Percentiles rank a stretch among this genome's conserved stretches.
These are phyloP conservation scores for Penicillium sclerotigenum DNA, from an alignment of 2,329 filamentous ascomycete species.

Conservation along the genomic window DNA sequence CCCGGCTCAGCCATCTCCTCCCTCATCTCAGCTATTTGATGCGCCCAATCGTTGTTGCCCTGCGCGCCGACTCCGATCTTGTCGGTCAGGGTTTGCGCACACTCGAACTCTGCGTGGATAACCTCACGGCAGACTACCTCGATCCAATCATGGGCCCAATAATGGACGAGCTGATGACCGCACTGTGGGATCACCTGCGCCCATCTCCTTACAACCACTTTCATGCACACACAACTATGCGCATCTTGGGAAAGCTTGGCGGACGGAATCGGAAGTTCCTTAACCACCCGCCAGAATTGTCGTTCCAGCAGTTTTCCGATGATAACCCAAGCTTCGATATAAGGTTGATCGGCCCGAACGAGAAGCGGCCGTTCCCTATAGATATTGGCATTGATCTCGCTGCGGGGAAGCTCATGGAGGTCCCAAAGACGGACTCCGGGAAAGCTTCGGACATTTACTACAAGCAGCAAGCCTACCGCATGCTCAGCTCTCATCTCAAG, in stretches of 20 bases:
- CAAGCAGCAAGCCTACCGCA: constrained; percentile 85
- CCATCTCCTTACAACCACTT: constrained; percentile 96
- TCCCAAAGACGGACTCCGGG: constrained; percentile 59
- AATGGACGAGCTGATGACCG: constrained; percentile 97
- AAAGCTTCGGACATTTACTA: constrained; percentile 76
- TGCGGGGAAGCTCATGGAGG: constrained; percentile 80
- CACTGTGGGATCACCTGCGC: constrained; percentile 90
- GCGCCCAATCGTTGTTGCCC: constrained; percentile 91
- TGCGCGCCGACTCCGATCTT: constrained; percentile 86
- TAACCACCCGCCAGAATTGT: constrained; percentile 79
- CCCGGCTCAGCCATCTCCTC: constrained; percentile 86
- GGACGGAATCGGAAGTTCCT: constrained; percentile 95
- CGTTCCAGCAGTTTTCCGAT: constrained; percentile 81
- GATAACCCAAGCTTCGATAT: constrained; percentile 85
- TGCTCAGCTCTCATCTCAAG: constrained; percentile 87
- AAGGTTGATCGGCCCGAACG: constrained; percentile 81
- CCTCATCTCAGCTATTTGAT: constrained; percentile 96
- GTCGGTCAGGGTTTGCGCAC: constrained; percentile 93
- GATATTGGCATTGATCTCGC: constrained; percentile 85
- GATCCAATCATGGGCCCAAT: constrained; percentile 99
- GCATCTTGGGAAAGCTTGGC: constrained; percentile 93
- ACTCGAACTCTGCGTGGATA: constrained; percentile 94
- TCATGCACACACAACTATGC: constrained; percentile 95
- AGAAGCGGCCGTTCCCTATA: constrained; percentile 81
- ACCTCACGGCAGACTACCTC: constrained; percentile 93